phyloP scores from a whole-genome alignment of 345 rosid species.

The Gossypium raimondii region DNA sequence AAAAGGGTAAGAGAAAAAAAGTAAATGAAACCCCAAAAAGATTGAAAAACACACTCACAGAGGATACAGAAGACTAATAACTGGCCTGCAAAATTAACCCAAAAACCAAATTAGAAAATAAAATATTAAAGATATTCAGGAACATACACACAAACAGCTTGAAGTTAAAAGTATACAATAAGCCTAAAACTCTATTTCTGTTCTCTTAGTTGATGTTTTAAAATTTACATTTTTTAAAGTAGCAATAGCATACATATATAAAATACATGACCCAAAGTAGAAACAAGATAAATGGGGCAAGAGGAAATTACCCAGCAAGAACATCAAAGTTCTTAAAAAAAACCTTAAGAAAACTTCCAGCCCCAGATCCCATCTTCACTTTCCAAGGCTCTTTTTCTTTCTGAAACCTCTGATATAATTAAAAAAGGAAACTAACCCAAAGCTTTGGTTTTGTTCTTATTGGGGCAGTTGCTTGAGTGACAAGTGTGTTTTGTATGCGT shows the following conservation, averaged over 20 bases:
- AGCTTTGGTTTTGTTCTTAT: neutral
- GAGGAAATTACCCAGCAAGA: slow-evolving; percentile 17
- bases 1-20: neutral
- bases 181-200: neutral
- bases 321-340: slow-evolving; percentile 13
- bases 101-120: slow-evolving; percentile 4
- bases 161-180: neutral
- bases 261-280: neutral
- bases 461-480: neutral
- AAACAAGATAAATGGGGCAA: neutral
- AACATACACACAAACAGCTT: neutral
- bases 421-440: neutral
- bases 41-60: neutral
- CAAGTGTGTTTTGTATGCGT: neutral
- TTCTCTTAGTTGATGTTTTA: neutral
- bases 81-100: slow-evolving; percentile 8
- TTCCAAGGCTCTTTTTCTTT: neutral
- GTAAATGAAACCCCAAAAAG: neutral
- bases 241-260: neutral
- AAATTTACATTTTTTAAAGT: neutral
- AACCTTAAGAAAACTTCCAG: slow-evolving; percentile 18
- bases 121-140: neutral
- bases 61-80: slow-evolving; percentile 13
- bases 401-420: slow-evolving; percentile 10
- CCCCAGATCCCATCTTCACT: slow-evolving; percentile 20